Conservation (phyloP, 164 flowering plant species). For the Tinospora cordifolia region DNA sequence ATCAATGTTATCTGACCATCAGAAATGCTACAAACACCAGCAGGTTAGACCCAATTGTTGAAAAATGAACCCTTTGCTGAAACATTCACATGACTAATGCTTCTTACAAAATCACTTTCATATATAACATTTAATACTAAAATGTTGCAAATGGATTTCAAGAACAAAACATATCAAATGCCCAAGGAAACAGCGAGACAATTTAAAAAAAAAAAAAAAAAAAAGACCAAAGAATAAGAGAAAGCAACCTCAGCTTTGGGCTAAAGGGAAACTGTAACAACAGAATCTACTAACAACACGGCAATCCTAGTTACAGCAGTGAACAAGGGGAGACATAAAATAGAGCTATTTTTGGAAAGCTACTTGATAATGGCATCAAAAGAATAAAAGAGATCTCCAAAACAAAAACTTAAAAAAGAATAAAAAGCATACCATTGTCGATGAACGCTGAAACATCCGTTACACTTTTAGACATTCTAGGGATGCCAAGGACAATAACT, state of each 20-base stretch:
- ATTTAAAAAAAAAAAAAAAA: not conserved
- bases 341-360: not conserved
- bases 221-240: not conserved
- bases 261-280: not conserved
- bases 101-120: not conserved
- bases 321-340: not conserved
- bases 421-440: too few relatives aligned
- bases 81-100: not conserved
- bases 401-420: too few relatives aligned
- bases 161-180: not conserved
- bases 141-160: not conserved
- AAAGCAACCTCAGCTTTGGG: not conserved
- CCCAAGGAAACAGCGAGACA: slow-evolving; percentile 1
- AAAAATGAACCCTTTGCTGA: not conserved
- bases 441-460: too few relatives aligned
- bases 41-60: slow-evolving; percentile 7
- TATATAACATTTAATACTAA: not conserved
- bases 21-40: slow-evolving; percentile 46
- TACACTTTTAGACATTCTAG: too few relatives aligned
- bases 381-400: not conserved
- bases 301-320: too few relatives aligned
- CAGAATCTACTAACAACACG: not conserved
- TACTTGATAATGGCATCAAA: not conserved
- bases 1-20: slow-evolving; percentile 54
- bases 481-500: too few relatives aligned